A percentile compares a stretch with the other conserved stretches of the same genome.
Evolutionary conservation across 495 filamentous ascomycete genomes (phyloP).

Genomic region (Lasiosphaeris hirsuta): DNA sequence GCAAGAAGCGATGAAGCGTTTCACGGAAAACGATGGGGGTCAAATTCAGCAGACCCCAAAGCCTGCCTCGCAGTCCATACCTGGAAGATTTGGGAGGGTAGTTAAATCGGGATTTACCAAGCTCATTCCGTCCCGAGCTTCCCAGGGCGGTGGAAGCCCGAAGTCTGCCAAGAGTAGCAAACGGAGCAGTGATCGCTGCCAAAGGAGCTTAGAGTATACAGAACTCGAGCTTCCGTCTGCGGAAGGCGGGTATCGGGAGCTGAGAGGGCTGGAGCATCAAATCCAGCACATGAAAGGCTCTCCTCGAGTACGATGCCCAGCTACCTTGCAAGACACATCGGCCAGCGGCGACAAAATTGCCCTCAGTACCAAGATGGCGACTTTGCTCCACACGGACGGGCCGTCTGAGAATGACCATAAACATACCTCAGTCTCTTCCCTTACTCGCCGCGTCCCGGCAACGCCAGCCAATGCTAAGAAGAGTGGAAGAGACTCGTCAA

Average conservation of each 20-base stretch:
- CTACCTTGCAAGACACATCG: not conserved
- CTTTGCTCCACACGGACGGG: constrained; percentile 18
- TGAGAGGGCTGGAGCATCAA: constrained; percentile 32
- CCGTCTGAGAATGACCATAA: constrained; percentile 1
- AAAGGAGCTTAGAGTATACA: constrained; percentile 31
- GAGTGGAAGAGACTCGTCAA: constrained; percentile 11
- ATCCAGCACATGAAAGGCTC: constrained; percentile 30
- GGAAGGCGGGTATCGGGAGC: constrained; percentile 28
- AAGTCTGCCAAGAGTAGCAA: not conserved
- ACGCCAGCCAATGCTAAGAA: not conserved
- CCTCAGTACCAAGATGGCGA: constrained; percentile 18
- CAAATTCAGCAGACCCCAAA: not conserved
- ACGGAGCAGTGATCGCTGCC: constrained; percentile 3
- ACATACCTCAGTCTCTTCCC: not conserved
- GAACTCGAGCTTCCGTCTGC: constrained; percentile 34
- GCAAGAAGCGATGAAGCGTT: not conserved
- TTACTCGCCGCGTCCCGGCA: not conserved
- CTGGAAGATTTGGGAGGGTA: constrained; percentile 30
- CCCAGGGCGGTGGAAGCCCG: constrained; percentile 8
- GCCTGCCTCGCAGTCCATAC: constrained; percentile 17
- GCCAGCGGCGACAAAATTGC: not conserved
- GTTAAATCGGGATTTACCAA: constrained; percentile 33
- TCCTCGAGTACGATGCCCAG: not conserved
- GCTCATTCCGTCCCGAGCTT: constrained; percentile 23
- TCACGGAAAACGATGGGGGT: not conserved